Evolutionary conservation across 2,329 filamentous ascomycete genomes (phyloP), one percentile per base, ranked within the genome.

Genomic region (Apiospora sp.): DNA sequence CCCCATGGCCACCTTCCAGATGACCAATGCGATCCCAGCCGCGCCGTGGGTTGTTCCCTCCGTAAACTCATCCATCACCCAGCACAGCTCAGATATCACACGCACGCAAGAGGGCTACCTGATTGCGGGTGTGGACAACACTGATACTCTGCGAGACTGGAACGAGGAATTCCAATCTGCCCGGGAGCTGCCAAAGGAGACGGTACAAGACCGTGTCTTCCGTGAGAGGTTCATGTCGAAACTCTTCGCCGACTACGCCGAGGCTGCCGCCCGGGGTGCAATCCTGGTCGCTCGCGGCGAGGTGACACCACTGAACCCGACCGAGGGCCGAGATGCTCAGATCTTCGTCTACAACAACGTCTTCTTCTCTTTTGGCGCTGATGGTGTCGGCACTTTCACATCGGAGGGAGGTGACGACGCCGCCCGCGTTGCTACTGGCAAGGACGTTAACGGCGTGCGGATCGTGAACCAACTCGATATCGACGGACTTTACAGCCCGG

Each of bases 321-420:
- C 96, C 0, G 96, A 99, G 84, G 92, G 89, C 75, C 91, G 89
- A 76, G 96, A 99, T 82, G 96, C 96, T 4, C 96, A 99, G 82
- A 99, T 99, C 76, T 99, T 98, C 79, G 96, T 99, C 34, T 98
- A 98, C 87, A 98, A 98, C 87, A 99, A 99, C 84, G 95, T 99
- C 77, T 99, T 99, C 87, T 99, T 98, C 87, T 98, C 96, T 0
- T 98, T 98, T 78, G 96, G 96, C 75, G 96, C 96, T 64, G 96
- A 99, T 82, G 97, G 96, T 70, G 96, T 98, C 67, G 96, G 96
- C 61, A 99, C 96, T 22, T 99, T 99, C 82, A 95, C 95, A 14
- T 95, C 93, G 3, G 96, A 99, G 84, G 96, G 96, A 76, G 96
- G 96, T 27, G 96, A 99, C 76, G 96, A 99, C 84, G 96, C 96